A percentile compares a stretch with the other conserved stretches of the same genome.
Conservation (phyloP, 805 yeast species). For the Starmerella ratchasimensis region DNA sequence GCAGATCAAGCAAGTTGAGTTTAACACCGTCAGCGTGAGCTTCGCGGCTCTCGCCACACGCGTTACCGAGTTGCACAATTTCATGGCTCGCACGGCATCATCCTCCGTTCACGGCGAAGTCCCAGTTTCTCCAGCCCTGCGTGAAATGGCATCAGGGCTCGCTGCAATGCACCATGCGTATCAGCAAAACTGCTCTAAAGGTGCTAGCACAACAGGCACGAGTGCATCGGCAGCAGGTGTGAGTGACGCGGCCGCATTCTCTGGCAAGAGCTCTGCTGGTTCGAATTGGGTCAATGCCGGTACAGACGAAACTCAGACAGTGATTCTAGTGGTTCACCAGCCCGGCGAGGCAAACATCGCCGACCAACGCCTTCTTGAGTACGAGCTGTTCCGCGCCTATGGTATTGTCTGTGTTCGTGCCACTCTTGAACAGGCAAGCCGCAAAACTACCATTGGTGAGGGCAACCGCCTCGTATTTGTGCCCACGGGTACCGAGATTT, state of each 20-base stretch:
- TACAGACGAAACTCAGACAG: slow-evolving; percentile 20
- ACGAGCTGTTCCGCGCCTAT: slow-evolving; percentile 41
- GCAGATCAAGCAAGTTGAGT: slow-evolving; percentile 81
- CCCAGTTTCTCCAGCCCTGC: slow-evolving; percentile 56
- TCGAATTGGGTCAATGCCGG: slow-evolving; percentile 7
- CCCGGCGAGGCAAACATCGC: slow-evolving; percentile 75
- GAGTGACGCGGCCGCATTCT: background rate
- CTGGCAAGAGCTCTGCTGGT: no score
- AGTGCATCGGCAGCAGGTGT: no score
- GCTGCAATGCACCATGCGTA: slow-evolving; percentile 53
- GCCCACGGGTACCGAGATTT: slow-evolving; percentile 52
- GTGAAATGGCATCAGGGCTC: slow-evolving; percentile 52
- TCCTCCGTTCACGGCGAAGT: slow-evolving; percentile 31
- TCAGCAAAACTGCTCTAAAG: no score
- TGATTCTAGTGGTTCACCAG: slow-evolving; percentile 69
- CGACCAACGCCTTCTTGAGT: slow-evolving; percentile 82
- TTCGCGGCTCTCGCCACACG: slow-evolving; percentile 82
- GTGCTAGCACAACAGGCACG: no score
- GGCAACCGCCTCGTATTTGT: slow-evolving; percentile 35
- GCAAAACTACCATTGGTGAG: slow-evolving; percentile 29
- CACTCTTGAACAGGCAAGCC: slow-evolving; percentile 46
- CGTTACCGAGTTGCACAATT: slow-evolving; percentile 63
- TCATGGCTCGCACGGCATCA: slow-evolving; percentile 30
- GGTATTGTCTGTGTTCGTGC: slow-evolving; percentile 52
- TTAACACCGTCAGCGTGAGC: slow-evolving; percentile 89